Conservation (phyloP, 2,329 filamentous ascomycete genomes). For the Exophiala alcalophila region DNA sequence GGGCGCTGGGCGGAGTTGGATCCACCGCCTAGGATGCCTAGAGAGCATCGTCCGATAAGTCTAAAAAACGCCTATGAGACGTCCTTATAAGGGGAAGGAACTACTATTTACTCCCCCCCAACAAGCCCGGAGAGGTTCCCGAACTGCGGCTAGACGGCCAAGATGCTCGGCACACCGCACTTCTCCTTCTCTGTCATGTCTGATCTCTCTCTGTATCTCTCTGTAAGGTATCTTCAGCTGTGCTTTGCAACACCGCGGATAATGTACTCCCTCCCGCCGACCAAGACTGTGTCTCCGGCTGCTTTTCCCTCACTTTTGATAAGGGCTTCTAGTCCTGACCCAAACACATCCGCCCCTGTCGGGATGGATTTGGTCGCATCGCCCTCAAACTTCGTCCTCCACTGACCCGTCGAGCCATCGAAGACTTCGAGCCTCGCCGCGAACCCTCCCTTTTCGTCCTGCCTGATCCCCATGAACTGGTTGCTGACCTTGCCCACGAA, state of each 20-base stretch:
- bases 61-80: no score
- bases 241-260: slow-evolving; percentile 33
- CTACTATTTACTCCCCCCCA: no score
- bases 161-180: no score
- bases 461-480: slow-evolving; percentile 5
- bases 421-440: slow-evolving; percentile 3
- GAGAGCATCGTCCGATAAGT: no score
- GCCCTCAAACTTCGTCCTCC: neutral
- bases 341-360: slow-evolving; percentile 1
- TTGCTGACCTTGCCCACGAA: slow-evolving; percentile 4
- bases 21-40: no score
- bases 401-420: neutral
- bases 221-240: no score
- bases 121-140: no score
- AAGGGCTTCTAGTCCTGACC: neutral
- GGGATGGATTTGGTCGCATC: slow-evolving; percentile 1
- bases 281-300: neutral
- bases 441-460: neutral
- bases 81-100: no score
- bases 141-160: no score
- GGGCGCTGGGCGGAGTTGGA: no score
- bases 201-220: no score
- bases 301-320: neutral
- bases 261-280: neutral
- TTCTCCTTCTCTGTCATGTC: no score